phyloP scores from a whole-genome alignment of 441 rosid species.

The Hura crepitans region DNA sequence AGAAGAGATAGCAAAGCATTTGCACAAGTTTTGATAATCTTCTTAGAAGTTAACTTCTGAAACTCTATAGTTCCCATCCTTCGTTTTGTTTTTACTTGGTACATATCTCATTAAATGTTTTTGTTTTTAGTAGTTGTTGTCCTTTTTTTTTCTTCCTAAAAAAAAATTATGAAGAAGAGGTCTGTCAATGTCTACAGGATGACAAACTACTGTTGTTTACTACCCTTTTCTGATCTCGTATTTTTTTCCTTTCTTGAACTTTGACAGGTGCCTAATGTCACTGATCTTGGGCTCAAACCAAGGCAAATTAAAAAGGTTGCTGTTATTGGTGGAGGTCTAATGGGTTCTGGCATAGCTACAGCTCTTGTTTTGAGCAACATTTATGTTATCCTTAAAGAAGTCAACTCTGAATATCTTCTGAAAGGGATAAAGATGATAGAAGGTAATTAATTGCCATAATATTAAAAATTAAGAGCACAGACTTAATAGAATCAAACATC shows the following conservation, averaged over 20 bases:
- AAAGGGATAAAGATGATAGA: slow-evolving; percentile 73
- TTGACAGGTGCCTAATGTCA: slow-evolving; percentile 77
- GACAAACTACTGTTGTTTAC: not conserved
- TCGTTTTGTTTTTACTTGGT: slow-evolving; percentile 5
- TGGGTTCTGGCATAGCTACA: slow-evolving; percentile 98
- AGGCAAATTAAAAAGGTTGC: slow-evolving; percentile 76
- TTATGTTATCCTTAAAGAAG: slow-evolving; percentile 78
- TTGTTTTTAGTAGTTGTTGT: not conserved
- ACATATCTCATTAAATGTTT: not conserved
- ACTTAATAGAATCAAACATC: slow-evolving; percentile 15
- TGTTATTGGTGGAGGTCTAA: slow-evolving; percentile 95
- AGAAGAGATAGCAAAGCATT: not conserved
- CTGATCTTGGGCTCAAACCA: slow-evolving; percentile 83
- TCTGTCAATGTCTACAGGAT: not conserved
- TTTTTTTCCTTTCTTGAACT: slow-evolving; percentile 22
- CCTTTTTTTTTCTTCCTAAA: not conserved
- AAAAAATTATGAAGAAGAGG: not conserved
- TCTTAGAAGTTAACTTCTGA: not conserved
- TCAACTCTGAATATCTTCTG: slow-evolving; percentile 73
- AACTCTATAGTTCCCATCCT: not conserved
- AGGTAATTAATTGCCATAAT: slow-evolving; percentile 39
- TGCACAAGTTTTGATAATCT: not conserved
- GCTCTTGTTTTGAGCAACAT: slow-evolving; percentile 63
- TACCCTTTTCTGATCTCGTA: slow-evolving; percentile 13
- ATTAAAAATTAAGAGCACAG: slow-evolving; percentile 14